Conservation (phyloP, 2,329 filamentous ascomycete genomes). For the Talaromyces sp. region DNA sequence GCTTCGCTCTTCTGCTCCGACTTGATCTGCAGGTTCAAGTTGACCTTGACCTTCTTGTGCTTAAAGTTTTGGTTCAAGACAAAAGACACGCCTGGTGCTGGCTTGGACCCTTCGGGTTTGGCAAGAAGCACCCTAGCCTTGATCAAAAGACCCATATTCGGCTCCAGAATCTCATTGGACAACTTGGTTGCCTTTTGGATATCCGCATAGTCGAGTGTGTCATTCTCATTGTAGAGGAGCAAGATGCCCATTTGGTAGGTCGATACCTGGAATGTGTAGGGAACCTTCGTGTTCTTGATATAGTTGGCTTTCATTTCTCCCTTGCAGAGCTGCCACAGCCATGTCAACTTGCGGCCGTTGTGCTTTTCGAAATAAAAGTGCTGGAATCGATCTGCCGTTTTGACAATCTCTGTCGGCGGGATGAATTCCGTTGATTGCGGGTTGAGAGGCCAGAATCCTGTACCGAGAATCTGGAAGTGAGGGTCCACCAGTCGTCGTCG, state of each 20-base stretch:
- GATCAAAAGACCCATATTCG: conserved; percentile 76
- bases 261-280: conserved; percentile 95
- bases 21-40: conserved; percentile 91
- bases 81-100: conserved; percentile 73
- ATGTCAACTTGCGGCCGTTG: conserved; percentile 90
- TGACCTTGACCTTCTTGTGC: conserved; percentile 96
- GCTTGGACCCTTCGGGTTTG: conserved; percentile 67
- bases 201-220: conserved; percentile 80
- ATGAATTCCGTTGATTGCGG: conserved; percentile 84
- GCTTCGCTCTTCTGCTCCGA: conserved; percentile 94
- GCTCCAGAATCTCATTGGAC: conserved; percentile 76
- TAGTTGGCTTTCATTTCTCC: conserved; percentile 94
- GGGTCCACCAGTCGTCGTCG: conserved; percentile 72
- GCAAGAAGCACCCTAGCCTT: conserved; percentile 87
- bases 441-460: conserved; percentile 92
- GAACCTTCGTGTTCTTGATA: conserved; percentile 80
- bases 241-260: conserved; percentile 98
- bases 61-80: conserved; percentile 91
- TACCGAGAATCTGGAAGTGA: conserved; percentile 87
- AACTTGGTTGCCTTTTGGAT: conserved; percentile 77
- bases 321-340: conserved; percentile 98
- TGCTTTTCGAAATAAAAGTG: conserved; percentile 96
- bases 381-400: conserved; percentile 83
- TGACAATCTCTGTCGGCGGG: conserved; percentile 76
- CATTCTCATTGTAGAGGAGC: conserved; percentile 87